Percentiles rank a stretch among this genome's conserved stretches.
These are phyloP conservation scores for Piper betle DNA, from an alignment of 164 flowering plant species.

Conservation along the genomic window DNA sequence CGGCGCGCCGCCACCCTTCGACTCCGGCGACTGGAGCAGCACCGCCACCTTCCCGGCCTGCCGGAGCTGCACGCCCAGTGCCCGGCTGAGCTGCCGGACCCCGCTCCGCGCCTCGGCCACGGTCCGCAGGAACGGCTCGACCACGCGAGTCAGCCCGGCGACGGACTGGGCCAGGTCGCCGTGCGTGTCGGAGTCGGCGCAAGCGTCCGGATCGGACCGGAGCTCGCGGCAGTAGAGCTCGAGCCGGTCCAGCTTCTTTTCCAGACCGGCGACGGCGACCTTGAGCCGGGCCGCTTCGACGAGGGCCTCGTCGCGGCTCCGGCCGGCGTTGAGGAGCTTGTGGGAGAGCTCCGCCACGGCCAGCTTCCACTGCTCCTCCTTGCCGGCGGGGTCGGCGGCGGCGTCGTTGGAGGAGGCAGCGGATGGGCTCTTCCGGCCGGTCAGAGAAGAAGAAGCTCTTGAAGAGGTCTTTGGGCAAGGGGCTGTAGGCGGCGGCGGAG, in stretches of 20 bases:
- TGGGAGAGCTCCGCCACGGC: constrained; percentile 66
- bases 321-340: constrained; percentile 58
- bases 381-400: constrained; percentile 8
- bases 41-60: constrained; percentile 34
- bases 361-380: constrained; percentile 72
- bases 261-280: constrained; percentile 66
- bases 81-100: constrained; percentile 39
- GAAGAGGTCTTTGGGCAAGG: constrained; percentile 56
- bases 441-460: constrained; percentile 37
- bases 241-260: constrained; percentile 77
- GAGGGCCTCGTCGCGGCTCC: constrained; percentile 70
- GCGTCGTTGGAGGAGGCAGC: constrained; percentile 7
- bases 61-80: constrained; percentile 47
- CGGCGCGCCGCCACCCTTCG: constrained; percentile 34
- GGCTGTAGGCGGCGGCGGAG: constrained; percentile 14
- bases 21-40: constrained; percentile 58
- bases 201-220: constrained; percentile 53
- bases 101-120: constrained; percentile 55
- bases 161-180: too few species aligned
- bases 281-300: constrained; percentile 69
- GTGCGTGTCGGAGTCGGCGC: constrained; percentile 1
- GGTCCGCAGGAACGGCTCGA: constrained; percentile 41
- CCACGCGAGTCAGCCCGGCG: constrained; percentile 8
- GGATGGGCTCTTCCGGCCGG: constrained; percentile 49
- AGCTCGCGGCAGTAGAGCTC: constrained; percentile 65